Base-by-base conservation (phyloP, 345 rosid species). In the Kernera saxatilis region DNA sequence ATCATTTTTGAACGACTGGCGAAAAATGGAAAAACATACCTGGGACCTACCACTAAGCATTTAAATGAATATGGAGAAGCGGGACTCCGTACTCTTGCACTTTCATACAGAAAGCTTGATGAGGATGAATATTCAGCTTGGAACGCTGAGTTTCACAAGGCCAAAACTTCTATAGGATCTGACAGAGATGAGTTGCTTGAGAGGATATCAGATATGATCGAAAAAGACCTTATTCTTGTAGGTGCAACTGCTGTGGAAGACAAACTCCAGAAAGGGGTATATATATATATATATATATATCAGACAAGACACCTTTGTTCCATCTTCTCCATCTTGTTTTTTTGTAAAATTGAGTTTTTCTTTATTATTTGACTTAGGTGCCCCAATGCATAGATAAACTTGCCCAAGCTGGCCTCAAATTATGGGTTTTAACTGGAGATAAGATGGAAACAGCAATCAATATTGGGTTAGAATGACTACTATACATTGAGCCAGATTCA, bases 171-270 rank as follows among this genome's bases (percentile, higher is more conserved):
- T 15, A 81, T 94, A 39, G 91, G 90, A 56, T 75, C 83, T 45
- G 96, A 87, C 63, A 83, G 96, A 78, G 99, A 94, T 61, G 74
- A 79, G 29, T 66, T 81, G 82, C 91, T 94, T 33, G 99, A 94
- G 83, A 78, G 63, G 60, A 78, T 84, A 36, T 84, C 98, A 8
- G 98, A 93, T 81, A 81, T 77, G 86, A 83, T 94, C 72, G 97
- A 94, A 79, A 94, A 64, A 79, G 97, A 91, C 15, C 80, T 94
- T 68, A 86, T 88, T 74, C 99, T 94, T 52, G 59, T 94, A 22
- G 99, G 99, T 68, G 96, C 97, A 65, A 94, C 99, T 59, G 98
- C 98, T 60, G 98, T 93, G 62, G 98, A 93, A 81, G 98, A 93
- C 80, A 93, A 91, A 81, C 80, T 93, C 83, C 98, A 94, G 73